Conservation (phyloP, 2,329 filamentous ascomycete genomes). For the Chalaropsis ovoidea region DNA sequence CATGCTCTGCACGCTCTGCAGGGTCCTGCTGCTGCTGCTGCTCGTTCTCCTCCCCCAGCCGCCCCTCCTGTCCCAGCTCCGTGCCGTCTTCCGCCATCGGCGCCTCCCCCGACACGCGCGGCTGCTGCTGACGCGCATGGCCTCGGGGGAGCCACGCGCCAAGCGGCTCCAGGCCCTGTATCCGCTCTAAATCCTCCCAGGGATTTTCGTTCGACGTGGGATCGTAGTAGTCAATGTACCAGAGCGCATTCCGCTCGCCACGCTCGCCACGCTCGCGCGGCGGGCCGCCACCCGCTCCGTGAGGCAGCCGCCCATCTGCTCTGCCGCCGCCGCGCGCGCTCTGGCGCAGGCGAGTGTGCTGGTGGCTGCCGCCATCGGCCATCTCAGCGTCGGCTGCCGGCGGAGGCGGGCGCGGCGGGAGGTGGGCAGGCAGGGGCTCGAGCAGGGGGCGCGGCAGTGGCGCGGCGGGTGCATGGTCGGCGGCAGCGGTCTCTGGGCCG, state of each 20-base stretch:
- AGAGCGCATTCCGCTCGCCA: conserved; percentile 32
- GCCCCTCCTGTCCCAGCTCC: not conserved
- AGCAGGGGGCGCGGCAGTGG: not conserved
- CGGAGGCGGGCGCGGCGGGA: not conserved
- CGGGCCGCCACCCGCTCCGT: not conserved
- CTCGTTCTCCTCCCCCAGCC: not conserved
- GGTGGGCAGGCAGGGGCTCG: not conserved
- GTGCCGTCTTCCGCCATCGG: not conserved
- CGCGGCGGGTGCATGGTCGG: not conserved
- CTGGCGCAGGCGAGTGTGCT: not conserved
- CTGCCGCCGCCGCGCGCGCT: not conserved
- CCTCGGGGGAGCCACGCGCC: conserved; percentile 39
- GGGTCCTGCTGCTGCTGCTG: too few species aligned
- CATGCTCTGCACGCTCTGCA: not conserved
- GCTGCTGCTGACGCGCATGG: conserved; percentile 25
- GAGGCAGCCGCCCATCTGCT: not conserved
- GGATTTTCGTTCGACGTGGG: conserved; percentile 61
- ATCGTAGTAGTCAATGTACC: conserved; percentile 61
- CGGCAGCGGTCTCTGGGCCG: not conserved
- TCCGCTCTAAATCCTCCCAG: conserved; percentile 51
- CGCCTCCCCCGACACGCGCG: not conserved
- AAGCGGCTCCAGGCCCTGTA: conserved; percentile 36
- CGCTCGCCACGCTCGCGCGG: conserved; percentile 29
- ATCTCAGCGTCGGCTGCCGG: not conserved
- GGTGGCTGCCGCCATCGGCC: not conserved